These are phyloP conservation scores for Aspergillus persii DNA, from an alignment of 2,329 filamentous ascomycete genomes.

Conservation along the genomic window DNA sequence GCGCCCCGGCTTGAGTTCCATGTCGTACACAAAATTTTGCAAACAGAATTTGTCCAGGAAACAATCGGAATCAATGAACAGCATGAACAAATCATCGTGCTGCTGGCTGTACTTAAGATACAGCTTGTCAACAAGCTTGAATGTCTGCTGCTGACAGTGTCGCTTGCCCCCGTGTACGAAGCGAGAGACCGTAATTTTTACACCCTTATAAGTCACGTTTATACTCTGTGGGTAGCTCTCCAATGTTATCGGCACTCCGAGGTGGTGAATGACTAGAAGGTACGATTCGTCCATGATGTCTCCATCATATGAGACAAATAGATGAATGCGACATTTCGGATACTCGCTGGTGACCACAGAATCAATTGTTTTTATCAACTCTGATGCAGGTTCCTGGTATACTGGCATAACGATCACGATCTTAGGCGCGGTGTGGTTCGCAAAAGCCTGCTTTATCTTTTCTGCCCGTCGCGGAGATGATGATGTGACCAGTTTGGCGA, in stretches of 20 bases:
- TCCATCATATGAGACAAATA: slow-evolving; percentile 94
- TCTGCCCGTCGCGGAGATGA: slow-evolving; percentile 74
- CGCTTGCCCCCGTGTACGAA: slow-evolving; percentile 94
- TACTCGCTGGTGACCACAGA: slow-evolving; percentile 94
- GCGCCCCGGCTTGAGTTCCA: slow-evolving; percentile 94
- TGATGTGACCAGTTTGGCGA: slow-evolving; percentile 87
- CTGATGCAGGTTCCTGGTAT: slow-evolving; percentile 84
- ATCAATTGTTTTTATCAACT: slow-evolving; percentile 81
- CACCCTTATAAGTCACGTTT: slow-evolving; percentile 78
- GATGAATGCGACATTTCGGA: slow-evolving; percentile 84
- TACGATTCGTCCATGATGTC: slow-evolving; percentile 87
- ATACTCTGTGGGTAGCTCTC: slow-evolving; percentile 84
- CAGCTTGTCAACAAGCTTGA: slow-evolving; percentile 88
- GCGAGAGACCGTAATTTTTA: slow-evolving; percentile 83
- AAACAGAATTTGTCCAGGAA: slow-evolving; percentile 87
- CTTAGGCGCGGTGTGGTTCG: slow-evolving; percentile 84
- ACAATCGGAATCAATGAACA: slow-evolving; percentile 97
- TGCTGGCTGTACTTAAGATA: slow-evolving; percentile 82
- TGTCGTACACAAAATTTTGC: slow-evolving; percentile 97
- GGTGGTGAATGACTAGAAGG: slow-evolving; percentile 76
- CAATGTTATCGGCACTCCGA: slow-evolving; percentile 72
- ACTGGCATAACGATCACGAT: slow-evolving; percentile 96
- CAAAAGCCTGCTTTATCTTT: slow-evolving; percentile 77
- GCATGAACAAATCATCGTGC: slow-evolving; percentile 89
- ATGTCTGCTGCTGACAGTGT: slow-evolving; percentile 89